These are phyloP conservation scores for Colletotrichum zoysiae DNA, from an alignment of 2,329 filamentous ascomycete species.

Conservation along the genomic window DNA sequence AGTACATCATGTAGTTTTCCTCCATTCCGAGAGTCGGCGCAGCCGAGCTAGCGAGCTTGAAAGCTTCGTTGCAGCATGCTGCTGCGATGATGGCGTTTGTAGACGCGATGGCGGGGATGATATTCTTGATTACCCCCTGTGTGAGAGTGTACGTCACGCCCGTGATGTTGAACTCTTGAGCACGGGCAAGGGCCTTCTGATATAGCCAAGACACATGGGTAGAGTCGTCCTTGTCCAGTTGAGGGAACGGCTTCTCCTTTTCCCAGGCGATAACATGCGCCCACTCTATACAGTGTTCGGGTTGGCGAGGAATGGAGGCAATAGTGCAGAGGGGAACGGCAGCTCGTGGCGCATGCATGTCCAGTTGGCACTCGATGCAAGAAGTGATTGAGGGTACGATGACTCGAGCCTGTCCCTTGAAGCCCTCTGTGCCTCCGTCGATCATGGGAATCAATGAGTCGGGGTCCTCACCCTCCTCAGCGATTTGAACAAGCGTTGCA, in stretches of 20 bases:
- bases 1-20: conserved; percentile 99
- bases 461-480: conserved; percentile 79
- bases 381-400: conserved; percentile 93
- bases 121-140: conserved; percentile 98
- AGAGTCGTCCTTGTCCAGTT: conserved; percentile 94
- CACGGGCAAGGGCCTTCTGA: conserved; percentile 83
- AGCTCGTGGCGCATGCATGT: conserved; percentile 98
- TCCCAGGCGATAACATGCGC: conserved; percentile 99
- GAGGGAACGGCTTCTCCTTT: conserved; percentile 82
- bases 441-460: conserved; percentile 94
- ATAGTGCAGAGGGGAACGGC: conserved; percentile 97
- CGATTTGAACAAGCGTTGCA: conserved; percentile 89
- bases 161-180: conserved; percentile 87
- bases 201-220: conserved; percentile 99
- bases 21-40: conserved; percentile 84
- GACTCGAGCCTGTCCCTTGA: conserved; percentile 96
- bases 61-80: conserved; percentile 94
- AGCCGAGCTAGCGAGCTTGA: conserved; percentile 89
- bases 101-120: conserved; percentile 97
- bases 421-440: conserved; percentile 96
- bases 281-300: conserved; percentile 99
- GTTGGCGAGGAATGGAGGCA: conserved; percentile 94
- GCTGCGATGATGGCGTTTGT: conserved; percentile 98
- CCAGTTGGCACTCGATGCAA: conserved; percentile 97
- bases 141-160: conserved; percentile 97